Base-by-base conservation (phyloP, 2,329 filamentous ascomycete species). In the Metarhizium humberi region DNA sequence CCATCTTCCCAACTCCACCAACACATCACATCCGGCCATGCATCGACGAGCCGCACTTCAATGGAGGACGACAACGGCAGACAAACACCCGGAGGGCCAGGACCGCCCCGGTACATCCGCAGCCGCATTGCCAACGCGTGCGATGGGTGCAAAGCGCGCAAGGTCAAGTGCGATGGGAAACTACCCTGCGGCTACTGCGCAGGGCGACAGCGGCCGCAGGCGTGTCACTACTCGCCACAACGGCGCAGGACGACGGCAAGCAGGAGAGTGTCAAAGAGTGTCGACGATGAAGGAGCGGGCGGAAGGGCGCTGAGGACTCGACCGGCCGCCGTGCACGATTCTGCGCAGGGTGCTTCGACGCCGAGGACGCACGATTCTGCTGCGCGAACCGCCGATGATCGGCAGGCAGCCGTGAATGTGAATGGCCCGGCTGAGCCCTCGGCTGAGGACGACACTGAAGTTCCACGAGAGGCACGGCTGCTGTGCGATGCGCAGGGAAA, bases 81-180 rank as follows among this genome's bases (percentile, higher is more conserved):
- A 32, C 40, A 52, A 14, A n/a, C 51, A 32, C 4, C 51, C 29
- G 29, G 13, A 43, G 18, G 13, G 7, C 38, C 38, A 25, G 47
- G 20, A 25, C 52, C 52, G 52, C 29, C 30, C 20, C 57, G 57
- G 14, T 67, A 67, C 59, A 66, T 73, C 57, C 71, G 70, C 55
- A 71, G 66, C 55, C 77, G 78, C 57, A 74, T 79, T 47, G 69
- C 75, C 55, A 79, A 79, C 58, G 78, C 78, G 47, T 81, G 78
- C 64, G 77, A 80, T 58, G 71, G 72, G 3, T 81, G 78, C 69
- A 81, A 81, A 60, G 70, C 73, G 11, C 73, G 77, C 54, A 81
- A 80, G 70, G 75, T 80, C 45, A 80, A 78, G 65, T 81, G 78
- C 63, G 78, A 80, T 58, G 78, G 78, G 1, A 71, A 71, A n/a